Base-by-base conservation (phyloP, 2,329 filamentous ascomycete species). In the Botrytis pseudocinerea region DNA sequence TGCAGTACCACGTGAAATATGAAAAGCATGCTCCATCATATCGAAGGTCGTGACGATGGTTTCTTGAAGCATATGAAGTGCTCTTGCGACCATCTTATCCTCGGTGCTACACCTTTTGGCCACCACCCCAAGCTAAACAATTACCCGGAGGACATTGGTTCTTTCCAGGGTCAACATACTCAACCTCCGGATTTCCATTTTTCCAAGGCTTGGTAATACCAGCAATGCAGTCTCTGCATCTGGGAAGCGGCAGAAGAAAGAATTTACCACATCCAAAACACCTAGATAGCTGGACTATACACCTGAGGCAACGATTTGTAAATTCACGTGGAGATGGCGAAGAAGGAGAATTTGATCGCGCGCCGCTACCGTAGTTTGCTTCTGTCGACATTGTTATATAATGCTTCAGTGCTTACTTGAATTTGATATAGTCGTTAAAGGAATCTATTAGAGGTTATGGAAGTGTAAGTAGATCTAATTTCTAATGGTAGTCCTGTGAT, bases 241-340 rank as follows among this genome's bases (percentile, higher is more conserved):
- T 10, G 6, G 10, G 4, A 51, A n/a, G 0, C 48, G 1, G 38
- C 7, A 38, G 6, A 9, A 8, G 9, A 38, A 38, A 38, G 38
- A 38, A 38, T 38, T 9, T 6, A 38, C 9, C 22, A 51, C 48
- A n/a, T 51, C 10, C 48, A 51, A 12, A 51, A n/a, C 25, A 51
- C 7, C 2, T 51, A 7, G 10, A 6, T 12, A 1, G 0, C 25
- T 51, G 12, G 10, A 0, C 2, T 16, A 16, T 16, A 14, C 48
- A n/a, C 22, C 0, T 2, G 2, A 0, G 4, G 48, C 48, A n/a
- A 7, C 0, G 5, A 42, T 1, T 4, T 44, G 16, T 18, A n/a
- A 14, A 4, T 51, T 4, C 10, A 10, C 4, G 10, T 6, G 10
- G 10, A 51, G 12, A 2, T 14, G 25, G 25, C 14, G 48, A 5